Conservation (phyloP, 768 basidiomycete genomes). For the Hericium alpestre region DNA sequence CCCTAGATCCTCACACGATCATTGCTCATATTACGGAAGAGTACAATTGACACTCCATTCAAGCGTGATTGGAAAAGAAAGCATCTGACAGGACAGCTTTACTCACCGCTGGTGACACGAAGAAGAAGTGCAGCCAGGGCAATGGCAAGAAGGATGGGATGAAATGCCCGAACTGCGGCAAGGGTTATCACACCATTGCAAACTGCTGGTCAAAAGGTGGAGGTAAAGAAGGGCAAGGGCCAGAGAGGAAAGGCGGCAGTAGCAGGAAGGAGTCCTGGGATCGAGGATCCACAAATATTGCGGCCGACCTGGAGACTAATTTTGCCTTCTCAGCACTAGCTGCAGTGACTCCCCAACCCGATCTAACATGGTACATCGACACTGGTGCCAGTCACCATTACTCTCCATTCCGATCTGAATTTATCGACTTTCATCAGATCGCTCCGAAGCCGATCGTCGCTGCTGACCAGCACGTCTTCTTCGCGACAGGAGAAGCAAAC, state of each 20-base stretch:
- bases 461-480: background rate
- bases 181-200: slow-evolving; percentile 17
- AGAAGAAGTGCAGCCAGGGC: background rate
- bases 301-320: background rate
- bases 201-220: slow-evolving; percentile 25
- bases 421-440: background rate
- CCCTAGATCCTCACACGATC: slow-evolving; percentile 14
- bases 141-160: background rate
- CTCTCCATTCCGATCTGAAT: background rate
- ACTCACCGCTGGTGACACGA: background rate
- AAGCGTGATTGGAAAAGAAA: background rate
- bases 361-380: background rate
- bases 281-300: background rate
- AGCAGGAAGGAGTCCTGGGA: background rate
- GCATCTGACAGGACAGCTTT: background rate
- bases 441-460: background rate
- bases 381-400: background rate
- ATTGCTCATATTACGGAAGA: slow-evolving; percentile 14
- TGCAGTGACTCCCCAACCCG: background rate
- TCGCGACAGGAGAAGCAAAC: background rate
- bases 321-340: background rate
- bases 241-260: slow-evolving; percentile 13
- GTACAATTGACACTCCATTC: slow-evolving; percentile 12
- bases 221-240: slow-evolving; percentile 28
- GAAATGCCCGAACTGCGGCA: slow-evolving; percentile 21